Evolutionary conservation across 257 asterid species (phyloP), one percentile per base, ranked within the genome.

Genomic region (Capsicum rhomboideum): DNA sequence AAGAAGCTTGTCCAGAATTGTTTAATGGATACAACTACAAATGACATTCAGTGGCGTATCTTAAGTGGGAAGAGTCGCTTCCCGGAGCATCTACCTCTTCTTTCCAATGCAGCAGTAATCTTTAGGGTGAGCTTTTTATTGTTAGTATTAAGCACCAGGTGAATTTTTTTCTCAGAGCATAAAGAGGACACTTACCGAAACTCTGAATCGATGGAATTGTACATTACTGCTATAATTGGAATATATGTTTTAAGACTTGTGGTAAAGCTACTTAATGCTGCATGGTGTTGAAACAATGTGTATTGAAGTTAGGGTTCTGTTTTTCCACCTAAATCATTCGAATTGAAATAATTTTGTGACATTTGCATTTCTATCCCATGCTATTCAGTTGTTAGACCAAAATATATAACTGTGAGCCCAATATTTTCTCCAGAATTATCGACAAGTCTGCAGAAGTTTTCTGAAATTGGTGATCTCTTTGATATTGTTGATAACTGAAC

Each of bases 91-190:
- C 89, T 91, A 29, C 87, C 92, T 80, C 90, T 93, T 61, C 98
- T 97, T 85, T 92, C 99, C 74, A 94, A 94, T 79, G 99, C 99
- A 86, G 96, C 97, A 40, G 96, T 97, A 69, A 95, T 95, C 72
- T 97, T 97, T 88, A 98, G 98, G 75, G 99, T 95, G 90, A 90
- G 98, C 79, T 61, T 29, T 85, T 52, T 21, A 34, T 44, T 82
- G 18, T 82, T 80, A 29, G 84, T 42, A 49, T 53, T 26, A 26
- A 75, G 81, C 81, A 75, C 26, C 63, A 50, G 46, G 2, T 75
- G 81, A 23, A 50, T 14, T 75, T 46, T 75, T 50, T 50, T 26
- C 42, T 75, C 17, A 28, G 44, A 75, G 21, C 63, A 26, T 75
- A 8, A 75, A 50, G 44, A 75, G 81, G 26, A 16, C 44, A 75